Evolutionary conservation across 495 filamentous ascomycete genomes (phyloP), one percentile per base, ranked within the genome.

Genomic region (Xylaria venustula): DNA sequence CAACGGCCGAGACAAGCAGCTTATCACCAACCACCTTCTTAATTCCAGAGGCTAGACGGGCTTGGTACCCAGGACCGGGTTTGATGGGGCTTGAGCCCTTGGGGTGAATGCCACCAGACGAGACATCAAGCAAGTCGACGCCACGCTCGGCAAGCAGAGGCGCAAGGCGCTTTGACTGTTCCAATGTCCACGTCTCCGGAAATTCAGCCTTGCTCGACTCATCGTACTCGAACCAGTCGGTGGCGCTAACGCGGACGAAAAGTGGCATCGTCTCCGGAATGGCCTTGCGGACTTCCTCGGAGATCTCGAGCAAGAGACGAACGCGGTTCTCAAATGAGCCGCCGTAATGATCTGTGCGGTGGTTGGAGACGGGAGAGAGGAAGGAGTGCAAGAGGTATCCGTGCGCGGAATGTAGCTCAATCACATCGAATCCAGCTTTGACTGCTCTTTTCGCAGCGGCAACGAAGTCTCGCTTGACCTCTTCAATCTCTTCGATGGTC

Each of bases 81-180:
- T 83, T 77, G 52, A 89, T 74, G 63, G 84, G 81, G 72, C 88
- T 67, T 15, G 68, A 69, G 17, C 17, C 23, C 12, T 46, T 47
- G 0, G 76, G 54, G 64, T 89, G 80, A 8, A 83, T 75, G 15
- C 86, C 88, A 7, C 85, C 88, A 3, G 73, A 77, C 52, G 79
- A 84, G 22, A 89, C 79, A 66, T 90, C 88, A 14, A 90, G 65
- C n/a, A 89, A 67, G 64, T 90, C 87, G 26, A 90, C 74, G 12
- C 85, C 85, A 11, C 71, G 71, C 42, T 77, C 73, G 0, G 83
- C 81, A 5, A 90, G 73, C 7, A 79, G 61, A 51, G 71, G 67
- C 7, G 83, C 85, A 1, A 88, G 73, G 8, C 69, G 69, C 28
- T 84, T 77, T n/a, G 84, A 84, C 54, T 85, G 78, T 19, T 82